Evolutionary conservation across 306 rosid species (phyloP), one percentile per base, ranked within the genome.

Genomic region (Castanea crenata): DNA sequence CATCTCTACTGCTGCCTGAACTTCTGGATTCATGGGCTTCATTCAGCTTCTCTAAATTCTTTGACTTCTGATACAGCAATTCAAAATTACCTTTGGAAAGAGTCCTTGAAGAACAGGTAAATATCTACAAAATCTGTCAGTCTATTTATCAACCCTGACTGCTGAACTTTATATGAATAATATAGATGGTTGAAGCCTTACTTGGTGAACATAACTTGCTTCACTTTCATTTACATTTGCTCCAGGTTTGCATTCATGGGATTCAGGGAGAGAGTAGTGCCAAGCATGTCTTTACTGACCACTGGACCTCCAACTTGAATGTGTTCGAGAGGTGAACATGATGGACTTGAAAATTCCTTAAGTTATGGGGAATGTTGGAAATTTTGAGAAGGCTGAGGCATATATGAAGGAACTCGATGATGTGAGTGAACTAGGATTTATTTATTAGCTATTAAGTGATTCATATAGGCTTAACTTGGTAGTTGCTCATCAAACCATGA

Each of bases 341-440:
- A 85, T 78, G 80, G 97, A 91, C 79, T 71, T 86, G 73, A 89
- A 85, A 84, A 80, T 86, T 51, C 80, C 89, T 76, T 69, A 78
- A 29, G 78, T 71, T 5, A 59, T 81, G 82, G 97, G 89, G 75
- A 92, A 87, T 78, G 88, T 90, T 79, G 81, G 87, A 79, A 90
- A 75, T 76, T 90, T 95, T 73, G 92, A 89, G 90, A 92, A 91
- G 85, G 94, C 97, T 77, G 96, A 91, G 82, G 90, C 88, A 20
- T 91, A 85, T 80, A 65, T 86, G 67, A 90, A 90, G 86, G 96
- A 95, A 74, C 98, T 91, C 80, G 98, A 95, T 76, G 87, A 89
- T 78, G 98, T 91, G 86, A 93, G 99, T 88, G 46, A 79, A 82
- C 55, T 72, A 46, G 19, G 20, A 10, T 56, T 79, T 73, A 52